Evolutionary conservation across 2,329 filamentous ascomycete species (phyloP), one percentile per base, ranked within the genome.

Genomic region (Sclerotiophoma versabilis): DNA sequence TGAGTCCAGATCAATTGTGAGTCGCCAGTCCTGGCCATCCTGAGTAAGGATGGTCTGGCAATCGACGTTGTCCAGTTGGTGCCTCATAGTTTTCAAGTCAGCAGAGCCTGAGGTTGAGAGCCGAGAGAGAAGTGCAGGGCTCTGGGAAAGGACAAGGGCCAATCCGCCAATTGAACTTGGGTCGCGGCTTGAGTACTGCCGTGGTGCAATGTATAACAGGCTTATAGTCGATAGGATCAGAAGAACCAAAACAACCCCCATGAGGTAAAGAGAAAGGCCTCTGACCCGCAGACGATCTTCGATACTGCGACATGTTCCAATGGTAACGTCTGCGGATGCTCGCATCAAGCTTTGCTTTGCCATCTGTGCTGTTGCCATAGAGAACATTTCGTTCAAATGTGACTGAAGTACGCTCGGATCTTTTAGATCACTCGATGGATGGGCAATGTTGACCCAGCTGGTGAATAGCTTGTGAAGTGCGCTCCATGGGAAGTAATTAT

Each of bases 311-410:
- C 42, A 45, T 4, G 23, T 34, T 19, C 42, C 42, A 27, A 45
- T 12, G 15, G 22, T 17, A 4, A 22, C 14, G 10, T 45, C 22
- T 19, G 22, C 15, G 8, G 30, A 45, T 4, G 42, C 20, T 26
- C 32, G 42, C 42, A 45, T 45, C 30, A 36, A 33, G 15, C 23
- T 36, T 20, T 45, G 42, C 30, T 45, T 45, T 12, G 32, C 32
- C 42, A 45, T 45, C 11, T 45, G 42, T 4, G 42, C 42, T 27
- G 30, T 36, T 5, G 5, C 22, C 42, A 45, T 45, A 2, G 42
- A 23, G 23, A 45, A 45, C 42, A 45, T 26, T 10, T 45, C 42
- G 11, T 45, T 36, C 7, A 15, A 30, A 4, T 12, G 22, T 14
- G 42, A 45, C 22, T 36, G 42, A 17, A 45, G 32, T 7, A 45